These are phyloP conservation scores for Alternaria brassicicola DNA, from an alignment of 2,329 filamentous ascomycete species.

Conservation along the genomic window DNA sequence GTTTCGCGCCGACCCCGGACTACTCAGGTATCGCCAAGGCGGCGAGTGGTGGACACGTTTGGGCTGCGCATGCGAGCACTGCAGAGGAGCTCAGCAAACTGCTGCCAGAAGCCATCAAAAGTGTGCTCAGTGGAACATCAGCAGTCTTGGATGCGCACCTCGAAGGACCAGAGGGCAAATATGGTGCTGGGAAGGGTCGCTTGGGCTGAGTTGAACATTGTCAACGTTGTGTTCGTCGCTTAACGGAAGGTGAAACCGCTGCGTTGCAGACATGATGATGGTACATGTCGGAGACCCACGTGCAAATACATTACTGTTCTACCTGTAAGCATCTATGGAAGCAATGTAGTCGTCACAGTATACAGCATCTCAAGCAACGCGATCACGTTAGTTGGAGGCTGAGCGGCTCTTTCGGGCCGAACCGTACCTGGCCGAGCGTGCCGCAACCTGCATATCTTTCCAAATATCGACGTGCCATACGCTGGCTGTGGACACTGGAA, in stretches of 20 bases:
- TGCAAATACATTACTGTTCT: not conserved
- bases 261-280: not conserved
- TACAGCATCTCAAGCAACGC: not conserved
- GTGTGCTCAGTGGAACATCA: slow-evolving; percentile 61
- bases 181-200: slow-evolving; percentile 43
- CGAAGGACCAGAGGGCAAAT: slow-evolving; percentile 63
- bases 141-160: slow-evolving; percentile 68
- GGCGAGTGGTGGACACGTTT: slow-evolving; percentile 66
- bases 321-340: not conserved
- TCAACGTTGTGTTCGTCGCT: not conserved
- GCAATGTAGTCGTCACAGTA: not conserved
- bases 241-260: not conserved
- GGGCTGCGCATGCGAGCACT: slow-evolving; percentile 64
- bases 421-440: not conserved
- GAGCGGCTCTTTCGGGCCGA: not conserved
- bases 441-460: not conserved
- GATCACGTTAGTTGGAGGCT: not conserved
- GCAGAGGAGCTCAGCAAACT: slow-evolving; percentile 61
- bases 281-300: not conserved
- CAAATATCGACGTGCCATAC: not conserved
- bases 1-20: slow-evolving; percentile 69
- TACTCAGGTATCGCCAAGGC: slow-evolving; percentile 72
- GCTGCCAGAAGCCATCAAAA: slow-evolving; percentile 64
- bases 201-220: slow-evolving; percentile 7
- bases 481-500: not conserved